phyloP scores from a whole-genome alignment of 2,329 filamentous ascomycete genomes.

The Pseudogymnoascus sp. region DNA sequence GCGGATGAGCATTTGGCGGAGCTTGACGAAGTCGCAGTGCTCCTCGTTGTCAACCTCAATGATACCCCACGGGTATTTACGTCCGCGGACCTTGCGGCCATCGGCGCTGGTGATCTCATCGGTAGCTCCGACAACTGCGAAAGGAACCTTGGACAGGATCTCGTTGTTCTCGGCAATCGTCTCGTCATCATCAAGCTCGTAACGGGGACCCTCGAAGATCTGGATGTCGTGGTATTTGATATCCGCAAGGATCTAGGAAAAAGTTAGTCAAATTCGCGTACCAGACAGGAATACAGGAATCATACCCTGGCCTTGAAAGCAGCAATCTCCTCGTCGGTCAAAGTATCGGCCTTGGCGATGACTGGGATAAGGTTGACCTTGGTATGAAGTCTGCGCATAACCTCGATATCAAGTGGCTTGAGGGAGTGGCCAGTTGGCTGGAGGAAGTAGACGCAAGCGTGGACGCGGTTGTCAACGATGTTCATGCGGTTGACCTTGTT shows the following conservation, averaged over 20 bases:
- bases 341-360: slow-evolving; percentile 95
- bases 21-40: slow-evolving; percentile 99
- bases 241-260: slow-evolving; percentile 79
- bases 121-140: slow-evolving; percentile 95
- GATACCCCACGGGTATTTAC: slow-evolving; percentile 94
- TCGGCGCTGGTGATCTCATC: slow-evolving; percentile 85
- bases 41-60: slow-evolving; percentile 99
- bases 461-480: slow-evolving; percentile 98
- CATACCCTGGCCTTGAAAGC: slow-evolving; percentile 94
- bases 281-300: slow-evolving; percentile 18
- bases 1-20: slow-evolving; percentile 98
- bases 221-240: slow-evolving; percentile 97
- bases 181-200: slow-evolving; percentile 98
- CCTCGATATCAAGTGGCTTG: slow-evolving; percentile 97
- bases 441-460: slow-evolving; percentile 99
- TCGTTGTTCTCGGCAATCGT: slow-evolving; percentile 99
- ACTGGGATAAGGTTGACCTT: slow-evolving; percentile 99
- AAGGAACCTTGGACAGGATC: slow-evolving; percentile 99
- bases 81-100: slow-evolving; percentile 90
- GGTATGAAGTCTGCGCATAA: slow-evolving; percentile 98
- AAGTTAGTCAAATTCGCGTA: slow-evolving; percentile 13
- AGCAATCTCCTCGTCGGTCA: slow-evolving; percentile 92
- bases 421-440: slow-evolving; percentile 97
- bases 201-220: slow-evolving; percentile 97
- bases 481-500: slow-evolving; percentile 99